A percentile compares a stretch with the other conserved stretches of the same genome.
Conservation (phyloP, 805 yeast species). For the Candida rishiriensis region DNA sequence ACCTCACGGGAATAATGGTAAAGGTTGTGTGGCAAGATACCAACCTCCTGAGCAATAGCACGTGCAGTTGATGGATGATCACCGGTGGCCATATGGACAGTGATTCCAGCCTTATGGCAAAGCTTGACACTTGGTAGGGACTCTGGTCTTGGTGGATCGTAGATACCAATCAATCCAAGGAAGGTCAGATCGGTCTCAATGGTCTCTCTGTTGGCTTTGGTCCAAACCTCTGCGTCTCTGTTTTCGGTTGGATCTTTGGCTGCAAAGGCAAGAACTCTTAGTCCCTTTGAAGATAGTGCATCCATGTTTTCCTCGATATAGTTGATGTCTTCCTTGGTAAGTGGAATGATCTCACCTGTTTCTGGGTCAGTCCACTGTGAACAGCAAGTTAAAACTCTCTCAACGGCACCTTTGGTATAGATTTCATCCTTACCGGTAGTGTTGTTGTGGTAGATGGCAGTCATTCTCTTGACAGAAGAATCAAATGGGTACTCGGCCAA, state of each 20-base stretch:
- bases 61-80: constrained; percentile 76
- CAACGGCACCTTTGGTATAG: constrained; percentile 75
- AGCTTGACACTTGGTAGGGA: constrained; percentile 58
- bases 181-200: constrained; percentile 54
- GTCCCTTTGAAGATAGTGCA: constrained; percentile 57
- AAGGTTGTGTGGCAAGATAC: constrained; percentile 62
- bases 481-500: constrained; percentile 71
- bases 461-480: constrained; percentile 69
- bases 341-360: constrained; percentile 26
- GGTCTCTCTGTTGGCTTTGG: constrained; percentile 32
- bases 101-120: constrained; percentile 73
- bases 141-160: constrained; percentile 76
- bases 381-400: constrained; percentile 58
- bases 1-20: constrained; percentile 51
- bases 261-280: constrained; percentile 73
- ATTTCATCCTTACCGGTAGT: constrained; percentile 24
- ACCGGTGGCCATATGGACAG: constrained; percentile 79
- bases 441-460: constrained; percentile 46
- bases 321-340: constrained; percentile 38
- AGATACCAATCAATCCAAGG: constrained; percentile 69
- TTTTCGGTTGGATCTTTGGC: constrained; percentile 29
- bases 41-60: constrained; percentile 79
- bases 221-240: constrained; percentile 24
- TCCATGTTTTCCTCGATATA: constrained; percentile 53
- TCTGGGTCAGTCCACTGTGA: constrained; percentile 43